phyloP scores from a whole-genome alignment of 2,329 filamentous ascomycete species.

The Verticillium klebahnii region DNA sequence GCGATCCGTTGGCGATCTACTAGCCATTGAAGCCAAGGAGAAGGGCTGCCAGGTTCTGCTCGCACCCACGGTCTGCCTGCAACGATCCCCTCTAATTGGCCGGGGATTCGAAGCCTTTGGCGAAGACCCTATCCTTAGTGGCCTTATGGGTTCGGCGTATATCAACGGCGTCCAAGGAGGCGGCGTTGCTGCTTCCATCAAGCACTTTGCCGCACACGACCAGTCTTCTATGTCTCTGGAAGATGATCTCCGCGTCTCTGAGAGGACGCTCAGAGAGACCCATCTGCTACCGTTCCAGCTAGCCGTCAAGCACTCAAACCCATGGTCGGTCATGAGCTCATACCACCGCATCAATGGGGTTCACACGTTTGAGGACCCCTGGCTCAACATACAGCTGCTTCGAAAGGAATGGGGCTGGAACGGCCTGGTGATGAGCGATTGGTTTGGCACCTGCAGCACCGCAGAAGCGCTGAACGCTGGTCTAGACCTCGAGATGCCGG shows the following conservation, averaged over 20 bases:
- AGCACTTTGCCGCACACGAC: conserved; percentile 38
- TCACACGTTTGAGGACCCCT: conserved; percentile 20
- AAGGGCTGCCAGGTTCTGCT: conserved; percentile 56
- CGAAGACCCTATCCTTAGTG: conserved; percentile 36
- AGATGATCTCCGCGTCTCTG: conserved; percentile 39
- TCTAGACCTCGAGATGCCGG: conserved; percentile 33
- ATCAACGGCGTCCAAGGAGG: conserved; percentile 26
- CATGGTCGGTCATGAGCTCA: conserved; percentile 53
- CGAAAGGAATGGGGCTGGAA: conserved; percentile 9
- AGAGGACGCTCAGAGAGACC: conserved; percentile 57
- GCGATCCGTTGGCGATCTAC: conserved; percentile 6
- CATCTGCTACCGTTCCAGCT: conserved; percentile 62
- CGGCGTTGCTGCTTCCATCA: conserved; percentile 25
- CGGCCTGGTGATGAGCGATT: conserved; percentile 11
- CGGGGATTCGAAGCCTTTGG: conserved; percentile 62
- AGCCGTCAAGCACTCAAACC: conserved; percentile 49
- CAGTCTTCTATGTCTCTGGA: conserved; percentile 44
- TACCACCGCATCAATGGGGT: conserved; percentile 46
- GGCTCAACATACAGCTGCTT: conserved; percentile 4
- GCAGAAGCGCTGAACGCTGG: conserved; percentile 15
- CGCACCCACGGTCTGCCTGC: conserved; percentile 59
- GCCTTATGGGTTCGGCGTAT: conserved; percentile 17
- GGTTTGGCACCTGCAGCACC: conserved; percentile 22
- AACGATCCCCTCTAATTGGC: conserved; percentile 57
- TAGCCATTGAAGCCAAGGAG: conserved; percentile 14